A percentile compares a stretch with the other conserved stretches of the same genome.
phyloP scores from a whole-genome alignment of 169 alveolate species.

The Plasmodium blacklocki region DNA sequence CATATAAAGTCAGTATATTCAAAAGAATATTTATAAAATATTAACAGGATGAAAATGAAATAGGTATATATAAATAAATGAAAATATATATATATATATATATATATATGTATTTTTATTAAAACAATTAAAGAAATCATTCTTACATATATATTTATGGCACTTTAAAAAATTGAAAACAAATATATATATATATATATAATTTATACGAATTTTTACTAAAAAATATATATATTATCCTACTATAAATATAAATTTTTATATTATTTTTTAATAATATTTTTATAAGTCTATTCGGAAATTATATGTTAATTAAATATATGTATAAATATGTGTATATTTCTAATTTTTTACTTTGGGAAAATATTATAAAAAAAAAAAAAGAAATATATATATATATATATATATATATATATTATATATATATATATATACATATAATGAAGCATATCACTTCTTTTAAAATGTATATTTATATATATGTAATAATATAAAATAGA shows the following conservation, averaged over 20 bases:
- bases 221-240: background rate
- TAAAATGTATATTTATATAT: background rate
- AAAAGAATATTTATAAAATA: no score
- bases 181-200: background rate
- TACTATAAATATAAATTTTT: background rate
- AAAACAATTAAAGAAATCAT: constrained; percentile 16
- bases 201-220: constrained; percentile 15
- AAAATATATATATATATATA: background rate
- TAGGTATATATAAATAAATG: constrained; percentile 1
- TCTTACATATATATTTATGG: background rate
- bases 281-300: background rate
- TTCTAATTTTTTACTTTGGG: background rate
- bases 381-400: background rate
- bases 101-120: constrained; percentile 19
- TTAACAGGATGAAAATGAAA: background rate
- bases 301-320: background rate
- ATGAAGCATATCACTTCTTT: no score
- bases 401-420: constrained; percentile 11
- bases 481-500: constrained; percentile 11
- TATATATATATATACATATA: constrained; percentile 1
- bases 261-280: constrained; percentile 10
- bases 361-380: constrained; percentile 13
- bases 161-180: constrained; percentile 22
- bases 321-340: constrained; percentile 6
- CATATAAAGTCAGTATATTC: no score